phyloP scores from a whole-genome alignment of 306 rosid genomes.

The Astragalus membranaceus region DNA sequence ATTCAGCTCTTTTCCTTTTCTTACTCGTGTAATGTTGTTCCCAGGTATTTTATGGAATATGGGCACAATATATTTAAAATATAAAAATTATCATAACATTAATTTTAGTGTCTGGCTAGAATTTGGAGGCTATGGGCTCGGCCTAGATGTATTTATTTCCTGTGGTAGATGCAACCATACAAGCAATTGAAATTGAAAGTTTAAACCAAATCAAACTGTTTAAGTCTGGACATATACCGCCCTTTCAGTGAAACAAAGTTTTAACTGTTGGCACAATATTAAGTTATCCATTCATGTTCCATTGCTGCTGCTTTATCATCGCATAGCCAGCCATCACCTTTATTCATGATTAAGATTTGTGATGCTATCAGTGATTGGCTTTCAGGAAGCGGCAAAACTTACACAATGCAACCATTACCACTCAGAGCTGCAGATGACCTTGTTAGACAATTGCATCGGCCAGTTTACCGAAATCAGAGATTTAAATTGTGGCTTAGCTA shows the following conservation, averaged over 20 bases:
- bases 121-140: not conserved
- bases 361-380: slow-evolving; percentile 24
- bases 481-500: slow-evolving; percentile 99
- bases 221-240: not conserved
- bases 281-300: slow-evolving; percentile 3
- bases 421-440: slow-evolving; percentile 90
- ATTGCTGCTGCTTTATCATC: not conserved
- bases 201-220: not conserved
- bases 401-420: slow-evolving; percentile 95
- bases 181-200: not conserved
- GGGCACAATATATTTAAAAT: not conserved
- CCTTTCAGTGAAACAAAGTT: slow-evolving; percentile 1
- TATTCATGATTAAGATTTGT: not conserved
- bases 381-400: slow-evolving; percentile 96
- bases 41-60: not conserved
- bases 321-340: not conserved
- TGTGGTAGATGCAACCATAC: not conserved
- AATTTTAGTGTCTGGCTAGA: not conserved
- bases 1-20: not conserved
- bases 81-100: not conserved
- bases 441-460: slow-evolving; percentile 74
- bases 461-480: slow-evolving; percentile 78
- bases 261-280: not conserved
- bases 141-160: not conserved
- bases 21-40: not conserved